Percentiles rank a stretch among this genome's conserved stretches.
Evolutionary conservation across 805 yeast genomes (phyloP).

Genomic region (Sungouiella thailandica): DNA sequence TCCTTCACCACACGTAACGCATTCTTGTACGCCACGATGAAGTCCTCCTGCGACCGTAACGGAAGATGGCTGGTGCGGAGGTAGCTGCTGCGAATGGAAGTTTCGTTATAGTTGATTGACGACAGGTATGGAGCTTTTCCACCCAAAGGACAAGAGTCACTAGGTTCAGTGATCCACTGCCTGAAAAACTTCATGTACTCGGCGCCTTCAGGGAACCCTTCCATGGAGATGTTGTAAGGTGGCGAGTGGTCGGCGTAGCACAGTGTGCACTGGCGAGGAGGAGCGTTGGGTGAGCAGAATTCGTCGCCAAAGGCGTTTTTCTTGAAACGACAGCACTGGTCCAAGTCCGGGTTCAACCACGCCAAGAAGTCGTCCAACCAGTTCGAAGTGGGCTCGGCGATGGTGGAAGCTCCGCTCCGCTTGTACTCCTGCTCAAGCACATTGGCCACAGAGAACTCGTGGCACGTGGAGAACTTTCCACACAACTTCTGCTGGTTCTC

Average conservation of each 20-base stretch:
- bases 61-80: conserved; percentile 81
- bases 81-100: conserved; percentile 48
- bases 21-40: conserved; percentile 71
- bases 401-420: conserved; percentile 56
- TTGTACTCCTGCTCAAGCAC: conserved; percentile 80
- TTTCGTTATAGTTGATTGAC: conserved; percentile 34
- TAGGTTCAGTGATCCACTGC: conserved; percentile 79
- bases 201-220: conserved; percentile 70
- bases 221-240: conserved; percentile 68
- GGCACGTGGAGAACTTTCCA: conserved; percentile 83
- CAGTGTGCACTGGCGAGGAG: conserved; percentile 65
- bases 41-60: conserved; percentile 76
- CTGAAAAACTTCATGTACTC: conserved; percentile 68
- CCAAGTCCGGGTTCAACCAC: conserved; percentile 83
- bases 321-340: conserved; percentile 88
- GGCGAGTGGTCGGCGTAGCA: conserved; percentile 61
- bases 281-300: conserved; percentile 62
- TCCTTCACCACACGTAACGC: conserved; percentile 64
- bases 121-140: conserved; percentile 88
- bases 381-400: conserved; percentile 79
- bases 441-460: conserved; percentile 72
- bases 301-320: conserved; percentile 28
- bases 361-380: conserved; percentile 91
- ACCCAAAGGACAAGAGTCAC: conserved; percentile 91
- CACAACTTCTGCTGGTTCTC: conserved; percentile 70